Evolutionary conservation across 192 early-diverging fungal genomes (phyloP), one percentile per base, ranked within the genome.

Genomic region (Entomortierella beljakovae): DNA sequence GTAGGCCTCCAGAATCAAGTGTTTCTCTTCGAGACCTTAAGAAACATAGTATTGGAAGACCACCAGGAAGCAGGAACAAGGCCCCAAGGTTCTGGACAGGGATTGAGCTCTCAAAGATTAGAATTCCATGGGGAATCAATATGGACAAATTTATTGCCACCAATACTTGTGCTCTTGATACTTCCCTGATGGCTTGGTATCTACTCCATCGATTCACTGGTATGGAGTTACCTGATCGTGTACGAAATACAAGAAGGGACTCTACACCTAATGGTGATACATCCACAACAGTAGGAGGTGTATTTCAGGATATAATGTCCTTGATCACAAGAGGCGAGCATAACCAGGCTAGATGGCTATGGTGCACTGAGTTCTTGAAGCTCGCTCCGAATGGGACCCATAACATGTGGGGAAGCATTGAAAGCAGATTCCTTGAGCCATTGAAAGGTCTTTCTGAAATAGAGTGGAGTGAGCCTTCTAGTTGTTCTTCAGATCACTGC

Each of bases 141-240:
- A 25, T 48, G 31, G 8, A 55, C 28, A 29, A 22, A 1, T 55
- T 56, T 34, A 20, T 8, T 22, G 69, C 42, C 22, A 10, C 1
- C 1, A 71, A 71, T 33, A 71, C 68, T 11, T 70, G 58, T 32
- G 49, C 68, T 8, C 10, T 70, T 10, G 68, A 70, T n/a, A 70
- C 50, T 3, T 13, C 57, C 15, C 25, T 70, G 28, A 70, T 70
- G 68, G 11, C 57, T 20, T 70, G 68, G 68, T 61, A 40, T 20
- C 22, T 70, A 2, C 33, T 70, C 8, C 1, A 6, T 31, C 46
- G 48, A 38, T 61, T 40, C 50, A 22, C n/a, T 22, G 51, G 54
- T 5, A 57, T 50, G 18, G 6, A 11, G 9, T 23, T 70, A 22
- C 57, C 68, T 3, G 16, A 4, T 0, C 57, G 53, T n/a, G 50